Percentiles rank a stretch among this genome's conserved stretches.
Evolutionary conservation across 768 basidiomycete species (phyloP).

Genomic region (Rhodosporidiobolus odoratus): DNA sequence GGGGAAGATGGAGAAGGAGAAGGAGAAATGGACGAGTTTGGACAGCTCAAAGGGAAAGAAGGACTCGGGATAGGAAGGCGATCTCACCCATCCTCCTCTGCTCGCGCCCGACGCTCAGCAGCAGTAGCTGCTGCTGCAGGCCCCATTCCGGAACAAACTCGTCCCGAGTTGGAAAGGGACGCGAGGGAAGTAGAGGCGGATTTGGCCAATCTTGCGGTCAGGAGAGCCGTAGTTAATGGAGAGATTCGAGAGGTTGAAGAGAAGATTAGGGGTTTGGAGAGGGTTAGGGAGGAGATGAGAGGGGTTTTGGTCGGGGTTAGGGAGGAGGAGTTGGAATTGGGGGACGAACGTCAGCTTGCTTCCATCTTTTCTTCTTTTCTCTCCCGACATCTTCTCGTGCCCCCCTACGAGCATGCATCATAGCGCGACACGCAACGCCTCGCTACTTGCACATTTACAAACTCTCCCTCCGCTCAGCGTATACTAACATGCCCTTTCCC

Average conservation of each 20-base stretch:
- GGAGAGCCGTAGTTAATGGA: conserved; percentile 70
- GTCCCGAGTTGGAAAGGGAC: conserved; percentile 73
- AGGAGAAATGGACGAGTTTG: conserved; percentile 37
- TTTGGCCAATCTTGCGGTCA: conserved; percentile 86
- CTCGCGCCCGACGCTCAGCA: no score
- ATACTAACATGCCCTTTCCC: not conserved
- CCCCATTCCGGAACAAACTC: conserved; percentile 60
- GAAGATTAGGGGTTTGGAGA: conserved; percentile 81
- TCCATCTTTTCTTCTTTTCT: not conserved
- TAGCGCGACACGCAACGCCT: no score
- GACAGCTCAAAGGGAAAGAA: conserved; percentile 42
- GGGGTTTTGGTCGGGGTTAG: conserved; percentile 76
- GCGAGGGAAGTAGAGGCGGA: conserved; percentile 78
- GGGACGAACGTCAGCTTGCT: conserved; percentile 69
- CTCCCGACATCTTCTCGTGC: not conserved
- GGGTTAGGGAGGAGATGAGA: conserved; percentile 71
- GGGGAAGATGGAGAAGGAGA: conserved; percentile 45
- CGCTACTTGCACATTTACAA: no score
- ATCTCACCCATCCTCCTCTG: conserved; percentile 52
- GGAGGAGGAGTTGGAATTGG: conserved; percentile 93
- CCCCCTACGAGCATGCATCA: no score
- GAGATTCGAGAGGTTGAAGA: conserved; percentile 84
- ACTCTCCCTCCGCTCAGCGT: not conserved
- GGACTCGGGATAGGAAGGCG: conserved; percentile 55
- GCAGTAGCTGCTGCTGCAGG: no score